A percentile compares a stretch with the other conserved stretches of the same genome.
Evolutionary conservation across 2,329 filamentous ascomycete genomes (phyloP).

Genomic region (Hypomyces rosellus): DNA sequence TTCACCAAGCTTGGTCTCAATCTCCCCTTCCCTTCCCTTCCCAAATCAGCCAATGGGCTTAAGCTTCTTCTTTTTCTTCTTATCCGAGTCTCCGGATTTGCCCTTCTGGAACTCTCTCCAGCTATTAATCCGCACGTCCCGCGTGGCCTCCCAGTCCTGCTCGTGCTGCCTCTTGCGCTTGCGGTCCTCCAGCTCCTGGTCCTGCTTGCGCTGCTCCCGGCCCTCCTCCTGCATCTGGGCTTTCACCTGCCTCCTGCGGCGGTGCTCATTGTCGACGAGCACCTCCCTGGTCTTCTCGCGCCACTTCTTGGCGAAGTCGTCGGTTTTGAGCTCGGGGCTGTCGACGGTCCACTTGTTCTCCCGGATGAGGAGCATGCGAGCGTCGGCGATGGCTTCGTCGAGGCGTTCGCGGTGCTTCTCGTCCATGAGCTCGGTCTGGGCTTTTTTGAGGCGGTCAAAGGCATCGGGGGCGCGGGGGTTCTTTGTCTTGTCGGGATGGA

Average conservation of each 20-base stretch:
- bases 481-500: slow-evolving; percentile 96
- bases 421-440: slow-evolving; percentile 84
- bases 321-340: slow-evolving; percentile 76
- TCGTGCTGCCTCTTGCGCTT: slow-evolving; percentile 89
- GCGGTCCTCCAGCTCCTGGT: slow-evolving; percentile 74
- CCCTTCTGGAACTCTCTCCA: slow-evolving; percentile 90
- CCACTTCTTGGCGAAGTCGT: slow-evolving; percentile 80
- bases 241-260: slow-evolving; percentile 77
- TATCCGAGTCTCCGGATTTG: slow-evolving; percentile 42
- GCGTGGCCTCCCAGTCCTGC: slow-evolving; percentile 87
- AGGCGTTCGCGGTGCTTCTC: slow-evolving; percentile 83
- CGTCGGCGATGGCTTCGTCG: slow-evolving; percentile 93
- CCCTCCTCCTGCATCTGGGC: slow-evolving; percentile 97
- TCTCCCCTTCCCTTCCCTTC: not conserved
- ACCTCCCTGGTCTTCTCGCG: slow-evolving; percentile 84
- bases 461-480: slow-evolving; percentile 89
- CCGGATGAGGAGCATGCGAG: slow-evolving; percentile 87
- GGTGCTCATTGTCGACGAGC: slow-evolving; percentile 85
- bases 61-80: slow-evolving; percentile 67
- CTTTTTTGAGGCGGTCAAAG: slow-evolving; percentile 94
- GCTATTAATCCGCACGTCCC: slow-evolving; percentile 85
- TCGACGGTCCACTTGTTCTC: slow-evolving; percentile 92
- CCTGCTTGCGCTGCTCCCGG: slow-evolving; percentile 74
- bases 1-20: no score
- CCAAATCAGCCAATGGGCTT: slow-evolving; percentile 51